Evolutionary conservation across 148 eudicot species (phyloP).

Genomic region (Euryodendron excelsum): DNA sequence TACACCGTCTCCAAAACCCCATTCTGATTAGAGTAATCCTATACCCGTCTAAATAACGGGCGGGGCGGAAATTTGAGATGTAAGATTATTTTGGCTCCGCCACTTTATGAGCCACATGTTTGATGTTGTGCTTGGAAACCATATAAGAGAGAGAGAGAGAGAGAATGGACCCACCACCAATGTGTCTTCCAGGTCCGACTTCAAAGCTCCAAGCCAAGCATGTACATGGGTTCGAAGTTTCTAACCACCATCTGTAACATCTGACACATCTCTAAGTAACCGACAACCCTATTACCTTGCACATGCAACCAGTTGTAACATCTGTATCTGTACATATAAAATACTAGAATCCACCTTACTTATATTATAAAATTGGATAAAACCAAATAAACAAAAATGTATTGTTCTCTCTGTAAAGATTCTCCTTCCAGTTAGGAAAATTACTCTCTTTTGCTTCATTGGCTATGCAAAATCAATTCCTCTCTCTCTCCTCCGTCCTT

Average conservation of each 20-base stretch:
- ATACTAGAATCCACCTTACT: background rate
- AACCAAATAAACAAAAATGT: background rate
- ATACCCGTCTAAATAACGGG: too few species aligned
- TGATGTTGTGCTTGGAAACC: background rate
- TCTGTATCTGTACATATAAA: background rate
- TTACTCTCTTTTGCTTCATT: constrained; percentile 12
- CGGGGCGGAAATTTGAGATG: too few species aligned
- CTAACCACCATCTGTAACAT: background rate
- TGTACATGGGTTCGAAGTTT: constrained; percentile 5
- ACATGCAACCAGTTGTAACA: constrained; percentile 9
- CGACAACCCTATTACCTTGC: constrained; percentile 19
- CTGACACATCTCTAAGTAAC: constrained; percentile 18
- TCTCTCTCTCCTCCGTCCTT: background rate
- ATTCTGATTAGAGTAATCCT: too few species aligned
- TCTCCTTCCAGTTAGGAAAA: constrained; percentile 4
- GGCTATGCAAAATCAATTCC: background rate
- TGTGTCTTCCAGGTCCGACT: background rate
- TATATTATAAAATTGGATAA: constrained; percentile 2
- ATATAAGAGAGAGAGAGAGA: background rate
- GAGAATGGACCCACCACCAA: background rate
- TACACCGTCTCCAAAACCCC: too few species aligned
- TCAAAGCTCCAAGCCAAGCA: background rate
- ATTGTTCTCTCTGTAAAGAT: constrained; percentile 4
- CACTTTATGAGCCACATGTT: constrained; percentile 8
- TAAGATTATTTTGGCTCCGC: too few species aligned